Conservation (phyloP, 345 rosid genomes). For the Populus ilicifolia region DNA sequence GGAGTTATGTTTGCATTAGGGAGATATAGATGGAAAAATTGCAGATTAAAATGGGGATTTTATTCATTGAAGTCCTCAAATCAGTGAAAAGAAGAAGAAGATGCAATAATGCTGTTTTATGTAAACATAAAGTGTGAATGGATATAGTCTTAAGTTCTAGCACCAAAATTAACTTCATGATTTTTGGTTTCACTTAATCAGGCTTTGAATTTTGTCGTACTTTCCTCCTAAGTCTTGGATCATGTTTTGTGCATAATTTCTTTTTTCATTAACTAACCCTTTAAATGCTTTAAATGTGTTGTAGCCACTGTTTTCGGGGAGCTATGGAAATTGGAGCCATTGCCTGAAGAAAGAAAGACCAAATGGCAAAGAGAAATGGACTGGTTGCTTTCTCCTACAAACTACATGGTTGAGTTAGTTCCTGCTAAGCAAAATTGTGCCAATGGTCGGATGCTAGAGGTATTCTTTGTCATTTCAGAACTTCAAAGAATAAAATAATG, state of each 20-base stretch:
- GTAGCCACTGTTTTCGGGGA: slow-evolving; percentile 91
- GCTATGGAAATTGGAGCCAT: slow-evolving; percentile 90
- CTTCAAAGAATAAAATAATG: neutral
- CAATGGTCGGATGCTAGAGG: slow-evolving; percentile 82
- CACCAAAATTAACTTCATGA: neutral
- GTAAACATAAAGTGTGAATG: neutral
- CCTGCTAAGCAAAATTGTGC: slow-evolving; percentile 87
- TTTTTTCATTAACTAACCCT: neutral
- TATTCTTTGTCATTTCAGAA: slow-evolving; percentile 17
- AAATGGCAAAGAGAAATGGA: slow-evolving; percentile 92
- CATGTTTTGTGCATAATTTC: neutral
- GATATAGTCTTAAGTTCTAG: neutral
- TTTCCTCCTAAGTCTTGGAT: too few relatives aligned
- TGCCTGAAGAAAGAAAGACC: slow-evolving; percentile 64
- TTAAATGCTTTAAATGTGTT: slow-evolving; percentile 7
- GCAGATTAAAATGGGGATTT: neutral
- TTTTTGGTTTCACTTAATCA: neutral
- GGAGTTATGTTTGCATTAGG: neutral
- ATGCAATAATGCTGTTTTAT: neutral
- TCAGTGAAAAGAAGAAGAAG: neutral
- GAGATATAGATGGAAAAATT: neutral
- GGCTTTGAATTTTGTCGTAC: neutral
- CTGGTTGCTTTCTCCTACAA: slow-evolving; percentile 91
- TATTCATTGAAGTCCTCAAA: neutral
- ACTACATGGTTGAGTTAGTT: slow-evolving; percentile 91